phyloP scores from a whole-genome alignment of 148 eudicot genomes.

The Agrostemma githago region DNA sequence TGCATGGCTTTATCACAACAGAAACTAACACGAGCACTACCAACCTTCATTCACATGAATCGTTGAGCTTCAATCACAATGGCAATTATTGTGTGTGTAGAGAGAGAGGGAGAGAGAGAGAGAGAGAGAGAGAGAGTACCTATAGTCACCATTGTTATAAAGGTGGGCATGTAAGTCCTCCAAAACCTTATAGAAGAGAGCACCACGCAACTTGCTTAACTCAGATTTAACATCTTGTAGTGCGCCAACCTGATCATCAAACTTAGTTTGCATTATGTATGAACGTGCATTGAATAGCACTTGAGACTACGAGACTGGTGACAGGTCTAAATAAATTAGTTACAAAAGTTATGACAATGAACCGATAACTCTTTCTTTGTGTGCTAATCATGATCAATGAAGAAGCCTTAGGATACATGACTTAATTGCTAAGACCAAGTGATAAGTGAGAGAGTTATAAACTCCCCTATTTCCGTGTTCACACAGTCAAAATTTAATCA shows the following conservation, averaged over 20 bases:
- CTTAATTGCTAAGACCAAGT: not conserved
- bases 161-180: conserved; percentile 98
- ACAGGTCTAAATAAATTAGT: not conserved
- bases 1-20: not conserved
- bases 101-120: too few relatives aligned
- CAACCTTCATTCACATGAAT: not conserved
- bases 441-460: not conserved
- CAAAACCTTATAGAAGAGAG: conserved; percentile 80
- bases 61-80: not conserved
- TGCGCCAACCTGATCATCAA: conserved; percentile 76
- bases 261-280: conserved; percentile 5
- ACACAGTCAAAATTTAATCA: not conserved
- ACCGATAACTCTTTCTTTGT: not conserved
- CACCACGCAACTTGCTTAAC: conserved; percentile 79
- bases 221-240: conserved; percentile 97
- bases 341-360: not conserved
- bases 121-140: conserved; percentile 45
- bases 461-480: not conserved
- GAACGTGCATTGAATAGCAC: not conserved
- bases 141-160: conserved; percentile 88
- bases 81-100: not conserved
- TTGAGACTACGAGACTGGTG: conserved; percentile 5
- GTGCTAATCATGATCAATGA: not conserved
- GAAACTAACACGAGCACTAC: not conserved
- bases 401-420: not conserved